Evolutionary conservation across 768 basidiomycete genomes (phyloP), one percentile per base, ranked within the genome.

Genomic region (Rhodosporidiobolus sp.): DNA sequence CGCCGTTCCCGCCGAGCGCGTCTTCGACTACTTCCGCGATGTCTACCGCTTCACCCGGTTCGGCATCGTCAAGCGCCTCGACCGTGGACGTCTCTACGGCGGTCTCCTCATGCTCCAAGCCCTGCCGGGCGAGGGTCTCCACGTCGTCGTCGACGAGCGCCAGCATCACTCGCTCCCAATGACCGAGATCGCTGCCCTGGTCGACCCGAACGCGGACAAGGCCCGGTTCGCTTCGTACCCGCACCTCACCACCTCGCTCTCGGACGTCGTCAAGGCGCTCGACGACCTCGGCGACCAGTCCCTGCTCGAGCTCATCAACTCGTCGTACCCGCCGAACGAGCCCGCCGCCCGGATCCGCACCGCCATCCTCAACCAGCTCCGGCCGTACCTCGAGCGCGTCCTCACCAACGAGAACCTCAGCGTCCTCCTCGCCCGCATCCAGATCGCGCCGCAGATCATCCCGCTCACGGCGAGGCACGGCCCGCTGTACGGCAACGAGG

Each of bases 91-190:
- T 11, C 45, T 75, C 1, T 75, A 71, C 59, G 74, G 66, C 17
- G 74, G 69, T 12, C 45, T 75, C 2, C 69, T 75, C 35, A 52
- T 75, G n/a, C 54, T 75, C 1, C 62, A 74, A 63, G 74, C 74
- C 0, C 30, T 68, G 0, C 74, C 74, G 1, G 74, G 74, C 28
- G 69, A 67, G 24, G 74, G 74, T 3, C 66, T 75, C 5, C 65
- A 75, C n/a, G 59, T 75, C 28, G 63, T 75, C 32, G 74, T 71
- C 48, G 74, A 75, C 49, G 66, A 70, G 26, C 53, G 55, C 19
- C 58, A 65, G 63, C 74, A 75, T 35, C 74, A 75, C 52, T 70
- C 74, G 52, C 46, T 75, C 24, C 74, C 74, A 19, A 67, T 75
- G 69, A 54, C 43, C 34, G 74, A 75, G 43, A n/a, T 71, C 32